phyloP scores from a whole-genome alignment of 192 early-diverging fungal species.

The Chytriomyces confervae region DNA sequence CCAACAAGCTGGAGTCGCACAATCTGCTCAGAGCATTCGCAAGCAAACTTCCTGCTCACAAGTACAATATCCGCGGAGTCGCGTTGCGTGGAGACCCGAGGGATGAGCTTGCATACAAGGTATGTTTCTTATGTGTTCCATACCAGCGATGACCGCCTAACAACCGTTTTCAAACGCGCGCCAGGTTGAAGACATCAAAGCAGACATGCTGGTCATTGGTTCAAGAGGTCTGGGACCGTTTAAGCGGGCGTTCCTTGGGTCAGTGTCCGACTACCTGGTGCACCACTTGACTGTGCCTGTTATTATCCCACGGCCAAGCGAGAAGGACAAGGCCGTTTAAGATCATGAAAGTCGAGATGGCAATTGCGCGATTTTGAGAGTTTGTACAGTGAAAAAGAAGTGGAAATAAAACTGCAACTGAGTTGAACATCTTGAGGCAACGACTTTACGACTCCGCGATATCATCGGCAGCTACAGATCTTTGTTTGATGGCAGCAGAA shows the following conservation, averaged over 20 bases:
- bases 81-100: slow-evolving; percentile 61
- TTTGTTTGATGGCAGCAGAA: too few relatives aligned
- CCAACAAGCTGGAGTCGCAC: slow-evolving; percentile 29
- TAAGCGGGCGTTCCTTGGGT: slow-evolving; percentile 53
- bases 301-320: slow-evolving; percentile 14
- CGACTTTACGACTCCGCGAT: too few relatives aligned
- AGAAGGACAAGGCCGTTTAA: background rate
- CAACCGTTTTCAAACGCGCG: too few relatives aligned
- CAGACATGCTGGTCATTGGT: slow-evolving; percentile 68
- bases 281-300: slow-evolving; percentile 38
- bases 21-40: slow-evolving; percentile 25
- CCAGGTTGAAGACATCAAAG: slow-evolving; percentile 53
- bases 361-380: too few relatives aligned
- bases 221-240: slow-evolving; percentile 64
- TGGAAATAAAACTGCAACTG: too few relatives aligned
- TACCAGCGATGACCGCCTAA: too few relatives aligned
- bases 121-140: background rate
- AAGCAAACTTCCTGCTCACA: slow-evolving; percentile 31
- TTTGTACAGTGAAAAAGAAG: too few relatives aligned
- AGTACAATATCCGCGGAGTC: slow-evolving; percentile 41
- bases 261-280: slow-evolving; percentile 53
- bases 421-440: too few relatives aligned
- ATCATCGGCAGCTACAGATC: too few relatives aligned
- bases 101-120: slow-evolving; percentile 66
- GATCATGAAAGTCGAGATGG: too few relatives aligned